Evolutionary conservation across 805 yeast genomes (phyloP).

Genomic region (Spathaspora boniae): DNA sequence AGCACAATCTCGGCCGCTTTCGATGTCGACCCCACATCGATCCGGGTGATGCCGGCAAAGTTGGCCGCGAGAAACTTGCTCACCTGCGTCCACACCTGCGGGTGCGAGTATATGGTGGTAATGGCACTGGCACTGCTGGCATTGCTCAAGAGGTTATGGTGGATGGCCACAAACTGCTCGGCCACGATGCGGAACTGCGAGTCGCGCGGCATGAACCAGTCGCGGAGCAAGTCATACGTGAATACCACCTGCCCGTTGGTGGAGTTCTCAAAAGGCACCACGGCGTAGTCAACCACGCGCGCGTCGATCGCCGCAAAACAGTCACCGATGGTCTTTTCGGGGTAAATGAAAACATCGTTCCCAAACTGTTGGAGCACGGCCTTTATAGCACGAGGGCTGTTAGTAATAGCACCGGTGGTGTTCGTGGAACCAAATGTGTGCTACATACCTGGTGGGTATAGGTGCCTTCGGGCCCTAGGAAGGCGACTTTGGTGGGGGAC

Average conservation of each 20-base stretch:
- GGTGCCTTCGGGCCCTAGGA: conserved; percentile 88
- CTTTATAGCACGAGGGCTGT: conserved; percentile 20
- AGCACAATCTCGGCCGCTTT: conserved; percentile 71
- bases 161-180: conserved; percentile 79
- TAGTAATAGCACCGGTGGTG: conserved; percentile 1
- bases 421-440: not conserved
- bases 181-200: conserved; percentile 54
- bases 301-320: conserved; percentile 58
- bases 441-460: conserved; percentile 78
- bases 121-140: conserved; percentile 45
- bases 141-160: conserved; percentile 65
- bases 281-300: conserved; percentile 56
- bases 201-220: conserved; percentile 44
- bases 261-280: conserved; percentile 91
- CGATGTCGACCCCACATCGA: conserved; percentile 79
- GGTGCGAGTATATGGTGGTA: conserved; percentile 75
- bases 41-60: conserved; percentile 26
- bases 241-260: conserved; percentile 91
- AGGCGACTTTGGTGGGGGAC: conserved; percentile 51
- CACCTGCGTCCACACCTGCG: conserved; percentile 98
- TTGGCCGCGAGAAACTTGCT: conserved; percentile 47
- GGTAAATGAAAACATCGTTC: conserved; percentile 25
- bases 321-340: conserved; percentile 45
- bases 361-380: conserved; percentile 53
- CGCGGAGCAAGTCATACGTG: conserved; percentile 78